Base-by-base conservation (phyloP, 2,329 filamentous ascomycete species). In the Westerdykella aurantiaca region DNA sequence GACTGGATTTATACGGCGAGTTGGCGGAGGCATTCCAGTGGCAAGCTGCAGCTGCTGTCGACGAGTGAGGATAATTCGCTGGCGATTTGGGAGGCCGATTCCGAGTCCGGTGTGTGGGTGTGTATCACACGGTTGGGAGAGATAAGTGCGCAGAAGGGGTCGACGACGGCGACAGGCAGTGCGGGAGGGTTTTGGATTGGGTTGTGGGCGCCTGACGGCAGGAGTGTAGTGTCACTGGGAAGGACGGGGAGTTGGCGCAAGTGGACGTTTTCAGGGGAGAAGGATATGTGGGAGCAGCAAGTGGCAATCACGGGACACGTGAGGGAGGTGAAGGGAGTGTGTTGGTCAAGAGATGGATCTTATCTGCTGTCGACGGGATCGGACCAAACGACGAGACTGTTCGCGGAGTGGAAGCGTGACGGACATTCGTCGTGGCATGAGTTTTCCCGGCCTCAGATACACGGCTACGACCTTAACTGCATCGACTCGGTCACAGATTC, bases 401-500 rank as follows among this genome's bases (percentile, higher is more conserved):
- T 91, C 64, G 85, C 88, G 1, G 73, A 82, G 58, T 97, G 91
- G 93, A 78, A 76, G 47, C 72, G 74, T 23, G 67, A 66, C 2
- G 56, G 61, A 3, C 58, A 55, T 4, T 43, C 50, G 34, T 88
- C 88, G 10, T 98, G 93, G 93, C 91, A 97, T 67, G 93, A 98
- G 66, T 89, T 97, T 73, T 85, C 90, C 1, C 78, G 93, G 39
- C 93, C 93, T 4, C 93, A 98, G 65, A 98, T 98, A 52, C 93
- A 98, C 64, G 93, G 93, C 31, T 98, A 98, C 66, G 91, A 98
- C 65, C 77, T 98, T 43, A 98, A 97, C 72, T 97, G 93, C 66
- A 83, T 97, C 50, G 86, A 89, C 59, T 79, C 82, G 0, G 74
- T 96, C 5, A 82, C 81, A 6, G 68, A 78, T 6, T 77, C 80